Base-by-base conservation (phyloP, 1,284 basidiomycete genomes). In the Rhizoctonia solani region DNA sequence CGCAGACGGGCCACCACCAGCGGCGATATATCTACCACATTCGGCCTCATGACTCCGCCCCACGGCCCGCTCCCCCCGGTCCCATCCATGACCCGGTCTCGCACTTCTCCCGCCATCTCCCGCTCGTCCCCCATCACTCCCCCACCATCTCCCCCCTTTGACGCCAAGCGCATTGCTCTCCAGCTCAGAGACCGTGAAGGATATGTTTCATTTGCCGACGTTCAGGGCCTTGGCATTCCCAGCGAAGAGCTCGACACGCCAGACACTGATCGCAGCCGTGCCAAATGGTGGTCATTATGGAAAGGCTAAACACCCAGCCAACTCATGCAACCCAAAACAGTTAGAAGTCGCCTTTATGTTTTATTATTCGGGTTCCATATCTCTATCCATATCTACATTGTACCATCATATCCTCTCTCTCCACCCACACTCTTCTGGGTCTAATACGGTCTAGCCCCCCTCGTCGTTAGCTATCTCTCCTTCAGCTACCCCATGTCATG, bases 191-290 rank as follows among this genome's bases (percentile, higher is more conserved):
- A 68, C 53, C 67, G 63, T 21, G 59, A 69, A 37, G 70, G 70
- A 21, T 71, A 71, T 39, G 70, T 71, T 34, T 67, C 61, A 61
- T 71, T 71, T 68, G 50, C 58, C 65, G 70, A 71, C 56, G 55
- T 71, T n/a, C 67, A 68, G 32, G 70, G 70, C 14, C 67, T 71
- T 32, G 69, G 70, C 29, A 63, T 66, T 21, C 70, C 70, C 19
- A 66, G 55, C 52, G 69, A 71, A 41, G 65, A 58, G 23, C 54
- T 66, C 30, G 69, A 67, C 30, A 9, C 8, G 8, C 19, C 9
- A 9, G 67, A 68, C 42, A 23, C n/a, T 27, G 58, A 55, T 5
- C 54, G 69, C 21, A 53, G 61, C 27, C 65, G 69, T 16, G 68
- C 53, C 29, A 44, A 52, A 11, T 69, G 69, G 69, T 69, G 69